Evolutionary conservation across 345 rosid species (phyloP).

Genomic region (Dipteronia dyeriana): DNA sequence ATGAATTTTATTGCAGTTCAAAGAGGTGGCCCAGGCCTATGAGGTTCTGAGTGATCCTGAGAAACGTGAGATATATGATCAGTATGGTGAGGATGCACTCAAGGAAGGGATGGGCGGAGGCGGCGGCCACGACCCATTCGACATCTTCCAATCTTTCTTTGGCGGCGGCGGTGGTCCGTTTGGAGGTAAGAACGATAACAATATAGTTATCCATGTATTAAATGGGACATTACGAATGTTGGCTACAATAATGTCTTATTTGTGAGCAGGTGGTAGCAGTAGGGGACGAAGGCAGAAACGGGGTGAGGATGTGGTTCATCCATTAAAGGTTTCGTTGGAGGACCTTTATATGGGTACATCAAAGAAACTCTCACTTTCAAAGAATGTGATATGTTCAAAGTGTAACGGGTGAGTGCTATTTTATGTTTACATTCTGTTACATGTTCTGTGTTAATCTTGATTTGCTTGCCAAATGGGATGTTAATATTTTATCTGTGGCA

Average conservation of each 20-base stretch:
- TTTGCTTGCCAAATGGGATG: background rate
- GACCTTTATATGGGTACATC: constrained; percentile 74
- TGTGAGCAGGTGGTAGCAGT: constrained; percentile 57
- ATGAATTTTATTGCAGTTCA: constrained; percentile 55
- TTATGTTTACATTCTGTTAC: background rate
- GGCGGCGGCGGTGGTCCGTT: constrained; percentile 65
- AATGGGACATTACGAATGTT: background rate
- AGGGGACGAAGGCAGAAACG: constrained; percentile 82
- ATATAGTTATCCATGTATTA: background rate
- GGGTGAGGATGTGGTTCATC: constrained; percentile 90
- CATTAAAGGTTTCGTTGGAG: constrained; percentile 75
- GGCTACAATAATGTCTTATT: background rate
- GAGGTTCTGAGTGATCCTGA: constrained; percentile 90
- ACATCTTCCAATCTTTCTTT: constrained; percentile 81
- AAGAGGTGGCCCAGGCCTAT: constrained; percentile 89
- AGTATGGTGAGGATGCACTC: constrained; percentile 90
- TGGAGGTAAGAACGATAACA: constrained; percentile 48
- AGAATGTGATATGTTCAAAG: constrained; percentile 77
- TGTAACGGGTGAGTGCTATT: constrained; percentile 70
- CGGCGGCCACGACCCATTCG: constrained; percentile 80
- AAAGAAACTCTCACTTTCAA: constrained; percentile 83
- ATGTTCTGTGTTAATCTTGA: background rate
- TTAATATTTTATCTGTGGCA: constrained; percentile 26
- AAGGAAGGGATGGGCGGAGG: constrained; percentile 90
- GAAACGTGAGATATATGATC: constrained; percentile 86